Evolutionary conservation across 2,329 filamentous ascomycete genomes (phyloP).

Genomic region (Ceratocystiopsis minuta): DNA sequence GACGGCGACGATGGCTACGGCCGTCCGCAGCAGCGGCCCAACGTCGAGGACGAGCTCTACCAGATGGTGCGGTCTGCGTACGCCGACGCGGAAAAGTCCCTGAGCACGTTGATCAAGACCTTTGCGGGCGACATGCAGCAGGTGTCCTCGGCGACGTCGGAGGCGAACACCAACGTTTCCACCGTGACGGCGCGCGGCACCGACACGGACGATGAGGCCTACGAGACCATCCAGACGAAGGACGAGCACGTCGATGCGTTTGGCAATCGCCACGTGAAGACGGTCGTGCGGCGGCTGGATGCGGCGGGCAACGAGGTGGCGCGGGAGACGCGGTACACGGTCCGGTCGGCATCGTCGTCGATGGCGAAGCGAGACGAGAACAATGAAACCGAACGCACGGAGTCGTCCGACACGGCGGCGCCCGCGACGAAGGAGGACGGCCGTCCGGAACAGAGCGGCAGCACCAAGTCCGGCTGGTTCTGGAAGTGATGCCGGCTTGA

Average conservation of each 20-base stretch:
- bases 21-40: slow-evolving; percentile 9
- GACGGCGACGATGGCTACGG: neutral
- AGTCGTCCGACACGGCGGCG: neutral
- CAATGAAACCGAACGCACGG: neutral
- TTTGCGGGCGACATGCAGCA: slow-evolving; percentile 11
- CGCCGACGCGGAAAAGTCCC: slow-evolving; percentile 20
- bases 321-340: slow-evolving; percentile 15
- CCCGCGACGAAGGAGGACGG: neutral
- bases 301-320: slow-evolving; percentile 23
- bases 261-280: slow-evolving; percentile 25
- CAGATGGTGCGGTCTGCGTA: slow-evolving; percentile 20
- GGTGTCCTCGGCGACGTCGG: neutral
- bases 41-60: slow-evolving; percentile 25
- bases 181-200: neutral
- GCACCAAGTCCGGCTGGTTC: slow-evolving; percentile 21
- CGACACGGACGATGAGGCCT: neutral
- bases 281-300: slow-evolving; percentile 22
- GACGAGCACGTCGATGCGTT: slow-evolving; percentile 25
- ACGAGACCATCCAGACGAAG: slow-evolving; percentile 17
- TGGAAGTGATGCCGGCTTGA: slow-evolving; percentile 18
- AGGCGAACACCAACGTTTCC: neutral
- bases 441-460: slow-evolving; percentile 3
- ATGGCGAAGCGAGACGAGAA: neutral
- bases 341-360: slow-evolving; percentile 5
- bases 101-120: slow-evolving; percentile 22